Evolutionary conservation across 345 rosid genomes (phyloP).

Genomic region (thale cress (Arabidopsis thaliana)): DNA sequence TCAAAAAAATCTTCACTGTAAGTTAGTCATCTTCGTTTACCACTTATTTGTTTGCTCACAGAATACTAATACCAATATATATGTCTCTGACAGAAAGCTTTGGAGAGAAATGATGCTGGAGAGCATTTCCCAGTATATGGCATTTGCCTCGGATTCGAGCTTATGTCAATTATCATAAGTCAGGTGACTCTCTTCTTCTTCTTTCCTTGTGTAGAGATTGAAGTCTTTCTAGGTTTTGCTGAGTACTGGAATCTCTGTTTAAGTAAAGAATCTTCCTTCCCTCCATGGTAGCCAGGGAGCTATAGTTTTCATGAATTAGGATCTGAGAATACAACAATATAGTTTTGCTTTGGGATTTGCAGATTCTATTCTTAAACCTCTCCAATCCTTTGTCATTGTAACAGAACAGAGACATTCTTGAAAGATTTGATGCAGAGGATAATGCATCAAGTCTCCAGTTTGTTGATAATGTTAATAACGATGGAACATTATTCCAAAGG

Average conservation of each 20-base stretch:
- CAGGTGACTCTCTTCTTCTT: constrained; percentile 54
- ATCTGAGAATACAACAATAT: too few species aligned
- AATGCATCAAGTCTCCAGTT: constrained; percentile 89
- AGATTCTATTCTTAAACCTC: constrained; percentile 10
- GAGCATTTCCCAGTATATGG: constrained; percentile 85
- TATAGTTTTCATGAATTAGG: too few species aligned
- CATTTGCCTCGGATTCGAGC: constrained; percentile 83
- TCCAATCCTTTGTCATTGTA: constrained; percentile 32
- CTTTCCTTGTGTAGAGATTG: neutral
- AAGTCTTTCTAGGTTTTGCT: too few species aligned
- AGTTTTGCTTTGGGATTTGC: neutral
- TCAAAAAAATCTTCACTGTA: constrained; percentile 59
- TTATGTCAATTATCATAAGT: constrained; percentile 79
- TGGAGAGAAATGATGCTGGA: constrained; percentile 78
- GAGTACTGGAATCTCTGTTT: too few species aligned
- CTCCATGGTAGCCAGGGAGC: too few species aligned
- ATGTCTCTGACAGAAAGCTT: constrained; percentile 59
- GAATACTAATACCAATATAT: neutral
- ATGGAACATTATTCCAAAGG: constrained; percentile 93
- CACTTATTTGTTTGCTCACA: neutral
- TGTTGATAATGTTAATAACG: constrained; percentile 51
- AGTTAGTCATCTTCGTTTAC: constrained; percentile 1
- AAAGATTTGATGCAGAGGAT: constrained; percentile 66
- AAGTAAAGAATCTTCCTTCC: too few species aligned
- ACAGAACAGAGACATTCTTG: constrained; percentile 83